These are phyloP conservation scores for Poteriospumella lacustris DNA, from an alignment of 108 stramenopile genomes.

Conservation along the genomic window DNA sequence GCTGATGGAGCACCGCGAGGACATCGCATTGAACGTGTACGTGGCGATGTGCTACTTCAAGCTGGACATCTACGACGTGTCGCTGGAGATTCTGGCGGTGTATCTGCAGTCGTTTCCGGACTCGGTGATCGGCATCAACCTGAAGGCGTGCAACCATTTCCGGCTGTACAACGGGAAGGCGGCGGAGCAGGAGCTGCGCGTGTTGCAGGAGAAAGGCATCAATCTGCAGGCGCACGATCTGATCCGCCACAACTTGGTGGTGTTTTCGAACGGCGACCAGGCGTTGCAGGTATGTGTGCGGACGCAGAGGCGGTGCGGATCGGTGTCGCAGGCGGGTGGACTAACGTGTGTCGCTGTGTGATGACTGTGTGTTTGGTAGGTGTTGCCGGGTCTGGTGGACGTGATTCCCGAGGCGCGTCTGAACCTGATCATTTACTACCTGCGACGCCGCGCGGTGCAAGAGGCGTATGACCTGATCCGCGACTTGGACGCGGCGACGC, in stretches of 20 bases:
- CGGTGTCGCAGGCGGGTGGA: too few species aligned
- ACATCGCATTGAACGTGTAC: conserved; percentile 73
- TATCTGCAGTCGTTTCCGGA: conserved; percentile 63
- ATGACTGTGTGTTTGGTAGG: too few species aligned
- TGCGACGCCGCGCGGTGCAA: conserved; percentile 54
- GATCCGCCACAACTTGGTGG: conserved; percentile 68
- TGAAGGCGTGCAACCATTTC: conserved; percentile 78
- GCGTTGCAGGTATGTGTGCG: conserved; percentile 65
- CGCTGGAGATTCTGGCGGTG: conserved; percentile 67
- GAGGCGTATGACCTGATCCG: conserved; percentile 67
- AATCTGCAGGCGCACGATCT: conserved; percentile 59
- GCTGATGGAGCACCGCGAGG: conserved; percentile 64
- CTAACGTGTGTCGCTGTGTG: too few species aligned
- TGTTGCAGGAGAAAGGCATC: conserved; percentile 47
- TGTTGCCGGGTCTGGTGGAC: conserved; percentile 63
- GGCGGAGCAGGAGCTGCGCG: conserved; percentile 68
- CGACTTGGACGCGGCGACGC: conserved; percentile 64
- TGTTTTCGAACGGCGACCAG: conserved; percentile 64
- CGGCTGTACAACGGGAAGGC: conserved; percentile 74
- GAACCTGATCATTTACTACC: conserved; percentile 61
- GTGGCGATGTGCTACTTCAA: conserved; percentile 82
- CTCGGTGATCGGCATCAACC: conserved; percentile 63
- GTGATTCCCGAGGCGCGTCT: conserved; percentile 70
- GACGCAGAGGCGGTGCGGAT: too few species aligned
- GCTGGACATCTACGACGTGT: conserved; percentile 73